These are phyloP conservation scores for Leccinellum albellum DNA, from an alignment of 768 basidiomycete species.

Conservation along the genomic window DNA sequence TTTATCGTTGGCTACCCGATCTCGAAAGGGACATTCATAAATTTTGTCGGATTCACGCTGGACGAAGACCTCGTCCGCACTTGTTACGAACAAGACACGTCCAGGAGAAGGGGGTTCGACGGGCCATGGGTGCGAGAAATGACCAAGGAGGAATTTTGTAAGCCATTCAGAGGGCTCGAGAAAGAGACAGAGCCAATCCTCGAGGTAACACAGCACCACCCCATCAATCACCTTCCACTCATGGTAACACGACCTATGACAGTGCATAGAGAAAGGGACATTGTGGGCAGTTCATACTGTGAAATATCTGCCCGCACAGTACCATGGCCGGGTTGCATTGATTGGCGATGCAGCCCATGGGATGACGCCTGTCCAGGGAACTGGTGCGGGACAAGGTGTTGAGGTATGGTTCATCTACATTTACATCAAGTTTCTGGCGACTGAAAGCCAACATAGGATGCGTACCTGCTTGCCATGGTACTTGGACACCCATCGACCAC, in stretches of 20 bases:
- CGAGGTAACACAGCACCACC: conserved; percentile 36
- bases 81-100: conserved; percentile 25
- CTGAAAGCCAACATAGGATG: conserved; percentile 25
- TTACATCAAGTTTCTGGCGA: background rate
- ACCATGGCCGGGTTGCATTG: conserved; percentile 49
- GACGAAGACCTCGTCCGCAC: conserved; percentile 52
- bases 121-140: conserved; percentile 48
- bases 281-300: conserved; percentile 66
- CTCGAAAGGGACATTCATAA: conserved; percentile 53
- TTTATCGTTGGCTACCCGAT: conserved; percentile 63
- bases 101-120: conserved; percentile 12
- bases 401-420: conserved; percentile 32
- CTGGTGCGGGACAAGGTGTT: conserved; percentile 43
- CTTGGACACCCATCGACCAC: conserved; percentile 42
- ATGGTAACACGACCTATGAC: background rate
- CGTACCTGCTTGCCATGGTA: conserved; percentile 34
- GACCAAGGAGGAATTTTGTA: conserved; percentile 42
- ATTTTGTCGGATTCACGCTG: conserved; percentile 56
- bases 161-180: conserved; percentile 52
- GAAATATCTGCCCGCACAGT: conserved; percentile 47
- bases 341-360: conserved; percentile 43
- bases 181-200: conserved; percentile 55
- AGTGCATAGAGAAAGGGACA: conserved; percentile 52
- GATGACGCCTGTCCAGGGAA: conserved; percentile 42
- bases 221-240: background rate